Conservation (phyloP, 129 eudicot species). For the Helianthus tuberosus region DNA sequence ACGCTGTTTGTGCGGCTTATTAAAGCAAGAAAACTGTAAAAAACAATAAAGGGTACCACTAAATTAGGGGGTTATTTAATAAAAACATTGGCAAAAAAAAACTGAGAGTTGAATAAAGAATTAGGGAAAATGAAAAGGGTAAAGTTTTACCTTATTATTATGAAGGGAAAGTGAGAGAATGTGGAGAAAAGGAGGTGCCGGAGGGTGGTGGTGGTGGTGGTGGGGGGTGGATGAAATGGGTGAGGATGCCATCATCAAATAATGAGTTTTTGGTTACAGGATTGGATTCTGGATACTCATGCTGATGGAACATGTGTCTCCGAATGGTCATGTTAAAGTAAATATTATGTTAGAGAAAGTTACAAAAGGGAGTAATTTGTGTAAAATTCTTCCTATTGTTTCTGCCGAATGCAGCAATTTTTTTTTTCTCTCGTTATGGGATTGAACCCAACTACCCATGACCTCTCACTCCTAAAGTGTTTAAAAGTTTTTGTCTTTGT, state of each 20-base stretch:
- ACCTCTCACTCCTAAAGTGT: too few relatives aligned
- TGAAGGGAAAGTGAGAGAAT: slow-evolving; percentile 15
- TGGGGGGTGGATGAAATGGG: background rate
- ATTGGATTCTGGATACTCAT: slow-evolving; percentile 2
- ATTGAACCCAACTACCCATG: too few relatives aligned
- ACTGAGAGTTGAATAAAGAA: slow-evolving; percentile 5
- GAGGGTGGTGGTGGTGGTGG: slow-evolving; percentile 14
- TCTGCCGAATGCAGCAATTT: too few relatives aligned
- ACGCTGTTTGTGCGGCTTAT: background rate
- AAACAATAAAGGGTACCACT: background rate
- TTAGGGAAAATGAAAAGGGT: slow-evolving; percentile 7
- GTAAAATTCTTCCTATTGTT: too few relatives aligned
- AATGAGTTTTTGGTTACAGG: background rate
- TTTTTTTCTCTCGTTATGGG: too few relatives aligned
- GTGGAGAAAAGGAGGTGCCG: slow-evolving; percentile 29
- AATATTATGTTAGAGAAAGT: too few relatives aligned
- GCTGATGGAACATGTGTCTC: background rate
- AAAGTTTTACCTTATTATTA: background rate
- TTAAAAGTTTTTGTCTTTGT: too few relatives aligned
- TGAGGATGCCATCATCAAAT: slow-evolving; percentile 8
- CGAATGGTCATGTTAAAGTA: too few relatives aligned
- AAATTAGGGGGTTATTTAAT: slow-evolving; percentile 2
- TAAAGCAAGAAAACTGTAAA: background rate
- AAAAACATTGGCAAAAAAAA: slow-evolving; percentile 8
- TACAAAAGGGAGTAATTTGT: too few relatives aligned